Conservation (phyloP, 495 filamentous ascomycete species). For the Friedmanniomyces simplex region DNA sequence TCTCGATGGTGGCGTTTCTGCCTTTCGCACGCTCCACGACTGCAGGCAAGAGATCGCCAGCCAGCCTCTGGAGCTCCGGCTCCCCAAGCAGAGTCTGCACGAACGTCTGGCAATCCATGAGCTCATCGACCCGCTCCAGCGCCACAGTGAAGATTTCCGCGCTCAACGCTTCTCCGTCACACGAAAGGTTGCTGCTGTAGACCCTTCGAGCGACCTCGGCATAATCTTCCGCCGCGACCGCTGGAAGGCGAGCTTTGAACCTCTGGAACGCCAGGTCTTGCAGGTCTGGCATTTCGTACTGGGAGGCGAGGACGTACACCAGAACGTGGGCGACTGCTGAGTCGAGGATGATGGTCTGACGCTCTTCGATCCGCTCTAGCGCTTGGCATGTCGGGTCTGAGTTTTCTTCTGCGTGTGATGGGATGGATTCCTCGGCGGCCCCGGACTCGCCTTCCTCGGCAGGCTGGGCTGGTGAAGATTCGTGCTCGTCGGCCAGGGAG, state of each 20-base stretch:
- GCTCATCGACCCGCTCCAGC: conserved; percentile 1
- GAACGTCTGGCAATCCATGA: background rate
- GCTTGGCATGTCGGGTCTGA: background rate
- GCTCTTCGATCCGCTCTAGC: background rate
- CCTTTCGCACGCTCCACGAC: background rate
- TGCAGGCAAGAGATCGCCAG: background rate
- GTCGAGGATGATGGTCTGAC: background rate
- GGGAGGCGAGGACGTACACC: conserved; percentile 1
- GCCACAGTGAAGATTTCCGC: background rate
- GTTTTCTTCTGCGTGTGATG: background rate
- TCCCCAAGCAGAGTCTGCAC: background rate
- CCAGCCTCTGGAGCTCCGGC: background rate
- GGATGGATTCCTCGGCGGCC: background rate
- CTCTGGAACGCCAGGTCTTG: background rate
- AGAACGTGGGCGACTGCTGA: background rate
- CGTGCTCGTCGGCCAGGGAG: background rate
- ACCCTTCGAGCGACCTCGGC: background rate
- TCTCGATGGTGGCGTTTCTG: background rate
- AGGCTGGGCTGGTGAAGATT: background rate
- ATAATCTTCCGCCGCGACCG: background rate
- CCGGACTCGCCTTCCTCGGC: too few relatives aligned
- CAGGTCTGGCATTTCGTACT: background rate
- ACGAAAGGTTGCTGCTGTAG: background rate
- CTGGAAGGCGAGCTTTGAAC: background rate
- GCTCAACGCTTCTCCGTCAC: background rate